Percentiles rank a stretch among this genome's conserved stretches.
Conservation (phyloP, 352 stramenopile genomes). For the Phytophthora rubi region DNA sequence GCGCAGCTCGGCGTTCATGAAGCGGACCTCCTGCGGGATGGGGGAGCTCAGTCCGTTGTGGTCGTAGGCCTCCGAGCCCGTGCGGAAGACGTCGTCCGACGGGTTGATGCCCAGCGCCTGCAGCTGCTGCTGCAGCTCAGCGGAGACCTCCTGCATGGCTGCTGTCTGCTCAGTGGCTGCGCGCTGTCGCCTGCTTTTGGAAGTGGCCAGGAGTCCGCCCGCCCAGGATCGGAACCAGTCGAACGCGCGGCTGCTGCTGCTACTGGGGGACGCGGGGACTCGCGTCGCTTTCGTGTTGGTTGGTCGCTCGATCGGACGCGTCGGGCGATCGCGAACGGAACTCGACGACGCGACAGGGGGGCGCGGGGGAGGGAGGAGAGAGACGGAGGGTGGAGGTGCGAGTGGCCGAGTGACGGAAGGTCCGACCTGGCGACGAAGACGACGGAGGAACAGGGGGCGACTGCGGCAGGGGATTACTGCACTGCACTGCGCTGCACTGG, state of each 20-base stretch:
- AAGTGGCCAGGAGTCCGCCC: constrained; percentile 28
- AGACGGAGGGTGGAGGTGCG: not conserved
- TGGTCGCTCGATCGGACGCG: constrained; percentile 4
- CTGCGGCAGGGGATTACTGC: not conserved
- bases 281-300: constrained; percentile 33
- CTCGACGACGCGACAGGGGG: not conserved
- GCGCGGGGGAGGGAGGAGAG: no score
- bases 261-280: not conserved
- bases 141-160: constrained; percentile 65
- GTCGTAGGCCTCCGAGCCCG: constrained; percentile 76
- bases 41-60: constrained; percentile 80
- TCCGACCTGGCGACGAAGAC: not conserved
- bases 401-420: not conserved
- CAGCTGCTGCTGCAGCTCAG: constrained; percentile 79
- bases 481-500: not conserved
- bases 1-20: constrained; percentile 85
- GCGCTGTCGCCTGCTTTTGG: constrained; percentile 22
- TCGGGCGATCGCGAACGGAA: not conserved
- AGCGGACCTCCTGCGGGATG: constrained; percentile 89
- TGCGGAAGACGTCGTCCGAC: constrained; percentile 84
- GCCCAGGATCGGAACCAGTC: constrained; percentile 43
- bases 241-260: constrained; percentile 34
- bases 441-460: not conserved
- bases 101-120: constrained; percentile 83
- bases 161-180: constrained; percentile 25